Percentiles rank a stretch among this genome's conserved stretches.
These are phyloP conservation scores for Cylindrotheca fusiformis DNA, from an alignment of 108 stramenopile genomes.

Conservation along the genomic window DNA sequence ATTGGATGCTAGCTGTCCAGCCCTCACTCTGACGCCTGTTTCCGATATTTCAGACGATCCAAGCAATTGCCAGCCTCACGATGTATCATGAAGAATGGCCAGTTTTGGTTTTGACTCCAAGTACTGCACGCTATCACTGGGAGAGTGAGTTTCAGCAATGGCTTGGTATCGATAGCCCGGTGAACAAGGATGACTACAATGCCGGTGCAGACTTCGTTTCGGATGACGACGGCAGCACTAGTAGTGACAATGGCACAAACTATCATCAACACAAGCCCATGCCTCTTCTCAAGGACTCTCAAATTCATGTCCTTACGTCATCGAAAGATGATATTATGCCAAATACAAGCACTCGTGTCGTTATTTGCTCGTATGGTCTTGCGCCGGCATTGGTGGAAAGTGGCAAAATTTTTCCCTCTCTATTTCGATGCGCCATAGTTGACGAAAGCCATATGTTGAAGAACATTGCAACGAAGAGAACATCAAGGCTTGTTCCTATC, in stretches of 20 bases:
- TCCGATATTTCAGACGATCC: slow-evolving; percentile 87
- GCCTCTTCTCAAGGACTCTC: slow-evolving; percentile 39
- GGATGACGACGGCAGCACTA: slow-evolving; percentile 13
- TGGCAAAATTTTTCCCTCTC: slow-evolving; percentile 42
- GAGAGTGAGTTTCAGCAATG: slow-evolving; percentile 86
- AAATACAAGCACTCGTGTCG: slow-evolving; percentile 47
- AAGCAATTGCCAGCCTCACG: slow-evolving; percentile 86
- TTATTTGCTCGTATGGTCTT: slow-evolving; percentile 83
- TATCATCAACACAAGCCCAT: slow-evolving; percentile 8
- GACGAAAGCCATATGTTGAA: slow-evolving; percentile 97
- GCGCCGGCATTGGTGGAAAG: slow-evolving; percentile 59
- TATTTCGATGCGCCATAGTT: slow-evolving; percentile 87
- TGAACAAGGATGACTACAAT: slow-evolving; percentile 18
- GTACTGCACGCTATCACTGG: slow-evolving; percentile 94
- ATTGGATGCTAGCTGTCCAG: too few species aligned
- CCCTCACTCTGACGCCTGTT: too few species aligned
- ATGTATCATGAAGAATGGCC: slow-evolving; percentile 91
- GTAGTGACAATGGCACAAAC: not conserved
- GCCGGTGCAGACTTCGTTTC: slow-evolving; percentile 8
- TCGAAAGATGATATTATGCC: slow-evolving; percentile 57
- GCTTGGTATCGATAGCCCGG: slow-evolving; percentile 49
- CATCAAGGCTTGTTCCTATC: slow-evolving; percentile 73
- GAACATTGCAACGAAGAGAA: slow-evolving; percentile 83
- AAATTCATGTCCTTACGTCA: slow-evolving; percentile 76
- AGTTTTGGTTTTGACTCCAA: slow-evolving; percentile 86